phyloP scores from a whole-genome alignment of 306 rosid genomes.

The Aeschynomene evenia region DNA sequence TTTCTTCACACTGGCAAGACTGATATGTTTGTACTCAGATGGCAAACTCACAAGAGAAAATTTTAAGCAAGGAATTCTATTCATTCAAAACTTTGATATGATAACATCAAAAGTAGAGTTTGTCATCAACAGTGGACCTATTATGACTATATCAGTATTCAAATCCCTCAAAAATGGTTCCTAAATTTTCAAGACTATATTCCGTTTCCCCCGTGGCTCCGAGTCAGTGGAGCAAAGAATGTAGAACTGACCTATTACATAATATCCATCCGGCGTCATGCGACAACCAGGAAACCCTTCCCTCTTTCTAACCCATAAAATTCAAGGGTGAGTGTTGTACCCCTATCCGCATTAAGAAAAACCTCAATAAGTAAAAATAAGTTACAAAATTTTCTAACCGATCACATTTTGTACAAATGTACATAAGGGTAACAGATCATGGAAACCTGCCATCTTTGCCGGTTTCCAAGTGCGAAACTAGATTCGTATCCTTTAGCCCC shows the following conservation, averaged over 20 bases:
- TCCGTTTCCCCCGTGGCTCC: conserved; percentile 43
- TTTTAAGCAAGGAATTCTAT: conserved; percentile 41
- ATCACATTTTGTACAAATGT: conserved; percentile 85
- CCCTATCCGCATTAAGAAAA: conserved; percentile 50
- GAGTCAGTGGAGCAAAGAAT: conserved; percentile 57
- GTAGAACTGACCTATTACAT: conserved; percentile 49
- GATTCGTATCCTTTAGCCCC: conserved; percentile 35
- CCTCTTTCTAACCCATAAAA: conserved; percentile 54
- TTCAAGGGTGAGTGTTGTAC: conserved; percentile 46
- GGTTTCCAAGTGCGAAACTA: conserved; percentile 40
- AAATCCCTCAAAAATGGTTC: conserved; percentile 57
- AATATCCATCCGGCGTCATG: conserved; percentile 34
- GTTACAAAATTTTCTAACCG: conserved; percentile 61
- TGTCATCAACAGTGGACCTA: conserved; percentile 35
- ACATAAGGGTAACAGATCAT: conserved; percentile 48
- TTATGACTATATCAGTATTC: conserved; percentile 44
- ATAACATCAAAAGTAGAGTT: conserved; percentile 28
- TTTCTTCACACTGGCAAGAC: conserved; percentile 7
- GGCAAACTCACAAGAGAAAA: conserved; percentile 7
- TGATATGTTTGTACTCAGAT: not conserved
- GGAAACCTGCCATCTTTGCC: conserved; percentile 39
- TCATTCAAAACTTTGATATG: conserved; percentile 41
- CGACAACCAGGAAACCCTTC: conserved; percentile 36
- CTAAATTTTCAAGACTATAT: conserved; percentile 44
- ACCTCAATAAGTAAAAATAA: conserved; percentile 31